Evolutionary conservation across 2,329 filamentous ascomycete species (phyloP), one percentile per base, ranked within the genome.

Genomic region (Fusarium sp.): DNA sequence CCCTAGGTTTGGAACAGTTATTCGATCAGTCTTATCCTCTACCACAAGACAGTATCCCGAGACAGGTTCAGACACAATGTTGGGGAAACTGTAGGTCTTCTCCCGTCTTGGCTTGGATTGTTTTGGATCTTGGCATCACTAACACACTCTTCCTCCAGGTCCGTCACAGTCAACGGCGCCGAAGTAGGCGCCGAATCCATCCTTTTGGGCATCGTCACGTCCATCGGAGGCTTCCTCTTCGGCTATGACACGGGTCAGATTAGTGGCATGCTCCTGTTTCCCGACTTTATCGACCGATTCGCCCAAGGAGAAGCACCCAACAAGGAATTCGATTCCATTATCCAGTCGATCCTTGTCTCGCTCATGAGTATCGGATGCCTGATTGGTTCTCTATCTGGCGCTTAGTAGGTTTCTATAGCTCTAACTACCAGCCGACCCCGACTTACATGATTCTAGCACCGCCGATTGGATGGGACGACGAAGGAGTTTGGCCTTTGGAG

Each of bases 181-280:
- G 76, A 82, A 50, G 83, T 81, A 55, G 82, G 82, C 48, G 58
- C 76, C 27, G 82, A 84, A 65, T 69, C 82, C 27, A 67, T 84
- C 62, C 54, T 84, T 30, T 71, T 89, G 30, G 87, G 86, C 46
- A 78, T 84, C 36, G 81, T 86, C 43, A 88, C 87, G 44, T 87
- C 85, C 46, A 84, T 90, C 41, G 88, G 88, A 65, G 89, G 88
- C 50, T 89, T 89, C 77, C 84, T 91, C 65, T 90, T 90, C 76
- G 89, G 89, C 50, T 90, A 90, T 70, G 89, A 90, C 70, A 90
- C 87, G 10, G 89, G 88, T 68, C 87, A 89, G 73, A 89, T 89
- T 55, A 88, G 86, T 7, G 81, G 79, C 41, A 83, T 87, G 74
- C 78, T 86, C 10, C 76, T 85, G 16, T 87, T 87, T 74, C 61